Evolutionary conservation across 257 asterid genomes (phyloP), one percentile per base, ranked within the genome.

Genomic region (Fraxinus anomala): DNA sequence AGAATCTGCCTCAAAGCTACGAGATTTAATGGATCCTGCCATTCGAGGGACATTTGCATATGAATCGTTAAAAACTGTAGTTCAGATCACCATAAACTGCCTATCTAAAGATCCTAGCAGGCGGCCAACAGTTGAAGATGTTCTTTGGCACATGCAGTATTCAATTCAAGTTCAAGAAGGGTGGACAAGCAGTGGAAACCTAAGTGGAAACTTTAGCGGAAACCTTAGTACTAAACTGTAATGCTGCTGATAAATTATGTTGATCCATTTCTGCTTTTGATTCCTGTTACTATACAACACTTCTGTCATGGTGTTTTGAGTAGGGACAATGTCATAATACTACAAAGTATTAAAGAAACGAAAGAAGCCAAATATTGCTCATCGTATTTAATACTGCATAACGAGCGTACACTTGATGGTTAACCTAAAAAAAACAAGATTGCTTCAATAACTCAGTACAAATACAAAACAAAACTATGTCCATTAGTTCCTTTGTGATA

Each of bases 151-250:
- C 77, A 86, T 96, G 96, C 99, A 96, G 82, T 96, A 96, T 73
- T 96, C 99, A 7, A 87, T 91, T 72, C 99, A 96, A 78, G 97
- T 96, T 83, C 99, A 96, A 85, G 99, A 96, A 87, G 99, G 99
- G 31, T 90, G 98, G 98, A 87, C 85, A 23, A 96, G 85, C 90
- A 91, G 93, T 76, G 97, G 97, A 54, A 87, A 87, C 85, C 91
- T 90, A 42, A 80, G 91, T 21, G 89, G 89, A 33, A 83, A 76
- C 26, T 63, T 81, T 8, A 87, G 92, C 77, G 91, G 92, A 24
- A 90, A 85, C 77, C 85, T 90, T 79, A 81, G 89, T 79, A 82
- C 85, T 75, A 91, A 86, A 83, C 75, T 88, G 72, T 89, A 85
- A 78, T 21, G 72, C 44, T 49, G 26, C 70, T 37, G 2, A 34